Conservation (phyloP, 2,329 filamentous ascomycete genomes). For the Aureobasidium vineae region DNA sequence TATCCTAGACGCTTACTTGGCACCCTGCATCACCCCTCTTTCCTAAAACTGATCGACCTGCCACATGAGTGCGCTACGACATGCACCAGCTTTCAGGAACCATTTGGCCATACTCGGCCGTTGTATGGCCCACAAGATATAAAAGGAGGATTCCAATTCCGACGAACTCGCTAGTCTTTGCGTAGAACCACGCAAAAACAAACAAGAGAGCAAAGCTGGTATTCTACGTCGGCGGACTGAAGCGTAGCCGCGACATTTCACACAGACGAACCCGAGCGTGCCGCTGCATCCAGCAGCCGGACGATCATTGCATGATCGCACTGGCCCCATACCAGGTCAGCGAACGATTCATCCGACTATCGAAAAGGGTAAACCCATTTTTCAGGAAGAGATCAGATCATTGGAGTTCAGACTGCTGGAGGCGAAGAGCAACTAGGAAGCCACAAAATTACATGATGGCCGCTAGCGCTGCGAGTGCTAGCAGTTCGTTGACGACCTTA, state of each 20-base stretch:
- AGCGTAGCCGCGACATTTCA: not conserved
- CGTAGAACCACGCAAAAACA: not conserved
- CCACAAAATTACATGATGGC: not conserved
- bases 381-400: not conserved
- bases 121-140: not conserved
- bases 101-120: not conserved
- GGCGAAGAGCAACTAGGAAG: not conserved
- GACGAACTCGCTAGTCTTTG: not conserved
- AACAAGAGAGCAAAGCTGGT: not conserved
- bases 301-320: not conserved
- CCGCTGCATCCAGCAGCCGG: constrained; percentile 1
- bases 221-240: not conserved
- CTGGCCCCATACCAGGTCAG: not conserved
- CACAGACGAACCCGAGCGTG: not conserved
- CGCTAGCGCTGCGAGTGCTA: not conserved
- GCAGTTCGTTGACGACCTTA: not conserved
- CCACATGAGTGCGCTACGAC: not conserved
- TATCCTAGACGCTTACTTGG: not conserved
- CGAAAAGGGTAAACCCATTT: not conserved
- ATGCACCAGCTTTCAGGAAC: not conserved
- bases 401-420: not conserved
- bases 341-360: not conserved
- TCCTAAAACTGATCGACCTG: not conserved
- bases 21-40: not conserved
- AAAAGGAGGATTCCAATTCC: not conserved